Percentiles rank a stretch among this genome's conserved stretches.
These are phyloP conservation scores for Kappamyces sp. DNA, from an alignment of 192 early-diverging fungal genomes.

Conservation along the genomic window DNA sequence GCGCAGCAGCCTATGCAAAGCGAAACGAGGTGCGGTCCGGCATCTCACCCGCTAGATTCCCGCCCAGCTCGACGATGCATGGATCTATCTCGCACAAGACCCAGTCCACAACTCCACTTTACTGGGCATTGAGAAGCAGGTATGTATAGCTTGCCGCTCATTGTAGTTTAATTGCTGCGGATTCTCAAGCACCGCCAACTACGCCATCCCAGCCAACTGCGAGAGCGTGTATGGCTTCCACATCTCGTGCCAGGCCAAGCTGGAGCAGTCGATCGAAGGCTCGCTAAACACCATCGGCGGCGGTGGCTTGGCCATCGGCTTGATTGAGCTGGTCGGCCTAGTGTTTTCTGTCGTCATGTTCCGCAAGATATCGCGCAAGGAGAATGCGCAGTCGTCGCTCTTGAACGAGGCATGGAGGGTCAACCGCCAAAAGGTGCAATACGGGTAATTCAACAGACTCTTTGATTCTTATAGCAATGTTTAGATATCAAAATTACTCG, in stretches of 20 bases:
- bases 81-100: neutral
- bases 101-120: constrained; percentile 1
- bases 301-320: constrained; percentile 43
- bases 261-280: constrained; percentile 24
- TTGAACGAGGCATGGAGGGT: constrained; percentile 55
- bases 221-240: constrained; percentile 1
- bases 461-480: neutral
- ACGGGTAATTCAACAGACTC: constrained; percentile 24
- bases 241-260: constrained; percentile 23
- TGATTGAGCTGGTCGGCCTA: constrained; percentile 47
- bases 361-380: constrained; percentile 42
- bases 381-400: constrained; percentile 31
- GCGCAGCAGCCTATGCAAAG: constrained; percentile 47
- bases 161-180: constrained; percentile 45
- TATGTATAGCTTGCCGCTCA: constrained; percentile 4
- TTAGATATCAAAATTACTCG: constrained; percentile 44
- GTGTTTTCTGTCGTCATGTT: constrained; percentile 42
- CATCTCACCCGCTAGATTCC: constrained; percentile 2
- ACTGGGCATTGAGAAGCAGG: constrained; percentile 7
- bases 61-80: neutral
- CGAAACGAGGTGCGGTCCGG: constrained; percentile 28
- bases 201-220: constrained; percentile 34
- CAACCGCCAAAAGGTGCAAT: constrained; percentile 50
- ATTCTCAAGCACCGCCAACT: constrained; percentile 24
- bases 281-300: constrained; percentile 43